Conservation (phyloP, 306 rosid species). For the Vigna hirtella region DNA sequence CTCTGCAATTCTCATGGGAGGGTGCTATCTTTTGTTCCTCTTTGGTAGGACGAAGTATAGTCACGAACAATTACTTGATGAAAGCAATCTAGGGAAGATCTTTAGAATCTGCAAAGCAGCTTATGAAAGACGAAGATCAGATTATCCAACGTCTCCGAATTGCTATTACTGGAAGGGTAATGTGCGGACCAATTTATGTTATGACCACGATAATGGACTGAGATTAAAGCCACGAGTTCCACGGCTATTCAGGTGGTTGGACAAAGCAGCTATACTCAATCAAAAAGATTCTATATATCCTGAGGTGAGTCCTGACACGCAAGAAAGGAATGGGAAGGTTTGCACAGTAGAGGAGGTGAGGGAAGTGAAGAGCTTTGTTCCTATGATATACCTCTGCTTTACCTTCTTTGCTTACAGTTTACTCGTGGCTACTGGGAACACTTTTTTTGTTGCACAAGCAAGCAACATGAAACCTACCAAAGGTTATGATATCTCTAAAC, state of each 20-base stretch:
- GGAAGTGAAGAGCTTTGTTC: conserved; percentile 17
- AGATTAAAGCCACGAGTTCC: conserved; percentile 1
- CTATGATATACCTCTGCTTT: background rate
- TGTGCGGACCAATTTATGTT: background rate
- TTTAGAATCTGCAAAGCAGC: background rate
- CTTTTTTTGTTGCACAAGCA: conserved; percentile 25
- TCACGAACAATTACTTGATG: background rate
- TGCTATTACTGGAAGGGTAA: conserved; percentile 2
- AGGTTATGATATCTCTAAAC: background rate
- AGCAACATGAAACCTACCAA: background rate
- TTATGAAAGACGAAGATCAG: background rate
- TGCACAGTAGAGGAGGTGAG: background rate
- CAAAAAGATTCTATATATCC: background rate
- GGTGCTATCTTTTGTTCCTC: background rate
- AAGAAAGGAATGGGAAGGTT: background rate
- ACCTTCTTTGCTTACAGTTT: background rate
- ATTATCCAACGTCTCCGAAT: background rate
- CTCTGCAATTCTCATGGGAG: background rate
- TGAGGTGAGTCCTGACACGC: background rate
- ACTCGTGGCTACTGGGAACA: background rate
- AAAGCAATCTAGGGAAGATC: background rate
- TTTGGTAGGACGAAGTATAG: background rate
- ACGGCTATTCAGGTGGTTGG: background rate
- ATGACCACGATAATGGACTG: background rate
- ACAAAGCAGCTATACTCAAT: background rate